A percentile compares a stretch with the other conserved stretches of the same genome.
phyloP scores from a whole-genome alignment of 2,329 filamentous ascomycete genomes.

The Verticillium klebahnii region DNA sequence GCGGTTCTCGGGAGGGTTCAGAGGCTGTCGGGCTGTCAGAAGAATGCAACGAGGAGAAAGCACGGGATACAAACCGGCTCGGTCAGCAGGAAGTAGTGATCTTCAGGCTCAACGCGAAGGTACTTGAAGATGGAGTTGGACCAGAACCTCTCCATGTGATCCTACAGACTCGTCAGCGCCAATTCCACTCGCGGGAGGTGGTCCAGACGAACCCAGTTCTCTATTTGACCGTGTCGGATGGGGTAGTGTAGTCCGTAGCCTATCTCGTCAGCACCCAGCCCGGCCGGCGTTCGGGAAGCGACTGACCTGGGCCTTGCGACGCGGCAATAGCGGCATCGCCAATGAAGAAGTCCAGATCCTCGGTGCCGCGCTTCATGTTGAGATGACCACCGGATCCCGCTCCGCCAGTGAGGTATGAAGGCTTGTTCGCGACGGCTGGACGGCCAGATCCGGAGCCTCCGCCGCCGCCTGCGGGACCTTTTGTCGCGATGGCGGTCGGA shows the following conservation, averaged over 20 bases:
- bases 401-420: slow-evolving; percentile 88
- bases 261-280: slow-evolving; percentile 24
- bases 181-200: neutral
- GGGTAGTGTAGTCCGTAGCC: slow-evolving; percentile 97
- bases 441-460: slow-evolving; percentile 80
- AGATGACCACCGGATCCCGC: slow-evolving; percentile 79
- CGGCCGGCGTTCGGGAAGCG: neutral
- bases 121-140: slow-evolving; percentile 99
- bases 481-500: slow-evolving; percentile 96
- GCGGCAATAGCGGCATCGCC: slow-evolving; percentile 91
- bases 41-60: neutral
- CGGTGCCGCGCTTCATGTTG: slow-evolving; percentile 88
- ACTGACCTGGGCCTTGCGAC: slow-evolving; percentile 71
- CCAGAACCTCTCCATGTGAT: slow-evolving; percentile 99
- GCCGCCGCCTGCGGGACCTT: slow-evolving; percentile 66
- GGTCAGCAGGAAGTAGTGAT: slow-evolving; percentile 96
- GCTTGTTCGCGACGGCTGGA: slow-evolving; percentile 89
- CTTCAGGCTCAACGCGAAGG: slow-evolving; percentile 93
- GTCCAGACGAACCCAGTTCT: slow-evolving; percentile 76
- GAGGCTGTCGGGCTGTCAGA: slow-evolving; percentile 53
- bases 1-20: slow-evolving; percentile 97
- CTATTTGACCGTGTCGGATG: slow-evolving; percentile 95
- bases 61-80: slow-evolving; percentile 67
- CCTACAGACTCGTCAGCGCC: slow-evolving; percentile 46
- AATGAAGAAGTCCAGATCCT: slow-evolving; percentile 98